Percentiles rank a stretch among this genome's conserved stretches.
Evolutionary conservation across 371 early-diverging fungal genomes (phyloP).

Genomic region (Mortierella sp.): DNA sequence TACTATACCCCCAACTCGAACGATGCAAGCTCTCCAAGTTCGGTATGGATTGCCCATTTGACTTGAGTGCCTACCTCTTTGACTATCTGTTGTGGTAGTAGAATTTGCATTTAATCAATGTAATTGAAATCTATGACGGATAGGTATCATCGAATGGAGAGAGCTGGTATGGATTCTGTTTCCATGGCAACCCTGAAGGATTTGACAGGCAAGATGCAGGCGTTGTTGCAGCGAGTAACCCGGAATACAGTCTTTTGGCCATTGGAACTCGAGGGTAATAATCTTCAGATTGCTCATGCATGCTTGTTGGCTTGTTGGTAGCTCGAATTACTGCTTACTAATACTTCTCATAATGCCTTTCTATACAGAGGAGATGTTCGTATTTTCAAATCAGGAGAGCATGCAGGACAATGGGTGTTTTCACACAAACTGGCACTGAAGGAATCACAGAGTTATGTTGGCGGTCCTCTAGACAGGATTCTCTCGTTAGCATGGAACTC

Average conservation of each 20-base stretch:
- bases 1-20: constrained; percentile 53
- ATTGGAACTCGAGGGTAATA: constrained; percentile 56
- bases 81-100: background rate
- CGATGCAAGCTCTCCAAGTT: constrained; percentile 28
- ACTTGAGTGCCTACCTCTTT: too few species aligned
- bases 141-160: constrained; percentile 48
- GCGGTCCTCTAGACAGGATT: constrained; percentile 45
- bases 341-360: background rate
- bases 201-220: constrained; percentile 59
- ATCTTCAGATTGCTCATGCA: background rate
- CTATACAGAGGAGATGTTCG: constrained; percentile 46
- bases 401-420: constrained; percentile 57
- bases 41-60: constrained; percentile 14
- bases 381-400: constrained; percentile 54
- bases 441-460: constrained; percentile 46
- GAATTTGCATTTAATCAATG: background rate
- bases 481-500: constrained; percentile 78
- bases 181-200: constrained; percentile 58
- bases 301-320: too few species aligned
- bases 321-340: background rate
- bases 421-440: constrained; percentile 54
- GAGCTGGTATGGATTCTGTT: constrained; percentile 59
- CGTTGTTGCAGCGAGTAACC: constrained; percentile 59
- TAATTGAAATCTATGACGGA: background rate
- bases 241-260: constrained; percentile 51